Conservation (phyloP, 2,329 filamentous ascomycete genomes). For the Metarhizium brunneum region DNA sequence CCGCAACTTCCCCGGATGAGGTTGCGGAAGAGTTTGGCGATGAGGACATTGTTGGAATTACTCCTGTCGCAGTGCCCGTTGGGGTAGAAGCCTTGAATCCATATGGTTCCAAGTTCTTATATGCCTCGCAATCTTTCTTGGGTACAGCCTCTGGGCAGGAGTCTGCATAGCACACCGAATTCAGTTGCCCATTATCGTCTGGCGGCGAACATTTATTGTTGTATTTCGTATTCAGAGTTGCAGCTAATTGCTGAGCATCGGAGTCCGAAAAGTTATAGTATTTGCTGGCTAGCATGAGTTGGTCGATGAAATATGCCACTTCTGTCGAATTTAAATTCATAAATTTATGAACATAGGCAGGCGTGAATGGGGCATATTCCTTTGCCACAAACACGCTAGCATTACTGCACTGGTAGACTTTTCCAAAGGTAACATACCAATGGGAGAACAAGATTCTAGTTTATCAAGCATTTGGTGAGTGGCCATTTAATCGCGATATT, state of each 20-base stretch:
- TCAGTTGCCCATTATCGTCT: slow-evolving; percentile 13
- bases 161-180: slow-evolving; percentile 17
- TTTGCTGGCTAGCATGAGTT: slow-evolving; percentile 15
- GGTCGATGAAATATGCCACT: slow-evolving; percentile 21
- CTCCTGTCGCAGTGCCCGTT: slow-evolving; percentile 3
- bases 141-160: slow-evolving; percentile 18
- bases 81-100: slow-evolving; percentile 8
- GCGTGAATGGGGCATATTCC: slow-evolving; percentile 10
- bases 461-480: neutral
- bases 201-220: slow-evolving; percentile 18
- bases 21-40: neutral
- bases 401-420: slow-evolving; percentile 16
- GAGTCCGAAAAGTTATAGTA: slow-evolving; percentile 18
- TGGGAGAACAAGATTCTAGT: slow-evolving; percentile 19
- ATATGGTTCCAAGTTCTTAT: slow-evolving; percentile 13
- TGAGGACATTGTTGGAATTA: neutral
- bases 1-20: neutral
- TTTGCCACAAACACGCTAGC: slow-evolving; percentile 11
- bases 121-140: slow-evolving; percentile 16
- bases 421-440: slow-evolving; percentile 19
- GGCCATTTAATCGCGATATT: neutral
- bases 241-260: slow-evolving; percentile 14
- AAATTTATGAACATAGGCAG: slow-evolving; percentile 23
- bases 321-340: slow-evolving; percentile 21
- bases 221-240: slow-evolving; percentile 17